Percentiles rank a stretch among this genome's conserved stretches.
phyloP scores from a whole-genome alignment of 2,329 filamentous ascomycete genomes.

The Parastagonospora nodorum region DNA sequence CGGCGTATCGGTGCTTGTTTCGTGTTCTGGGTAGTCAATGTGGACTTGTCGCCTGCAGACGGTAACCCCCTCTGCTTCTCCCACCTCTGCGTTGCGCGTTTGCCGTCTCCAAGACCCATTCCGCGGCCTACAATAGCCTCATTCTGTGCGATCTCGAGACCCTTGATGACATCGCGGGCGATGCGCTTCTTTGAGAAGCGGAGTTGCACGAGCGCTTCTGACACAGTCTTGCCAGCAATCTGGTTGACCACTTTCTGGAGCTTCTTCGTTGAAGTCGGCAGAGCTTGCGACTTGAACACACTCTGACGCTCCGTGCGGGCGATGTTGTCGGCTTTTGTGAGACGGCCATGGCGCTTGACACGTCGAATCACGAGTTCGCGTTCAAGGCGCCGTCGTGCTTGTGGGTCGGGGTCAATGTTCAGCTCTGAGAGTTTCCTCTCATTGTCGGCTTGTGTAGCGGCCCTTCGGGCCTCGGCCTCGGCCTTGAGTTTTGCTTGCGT shows the following conservation, averaged over 20 bases:
- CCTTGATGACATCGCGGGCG: slow-evolving; percentile 76
- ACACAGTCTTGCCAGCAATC: slow-evolving; percentile 90
- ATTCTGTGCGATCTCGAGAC: slow-evolving; percentile 81
- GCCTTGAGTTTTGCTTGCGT: slow-evolving; percentile 20
- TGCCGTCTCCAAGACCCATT: slow-evolving; percentile 71
- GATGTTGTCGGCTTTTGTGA: slow-evolving; percentile 70
- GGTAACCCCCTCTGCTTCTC: slow-evolving; percentile 19
- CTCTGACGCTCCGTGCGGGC: slow-evolving; percentile 67
- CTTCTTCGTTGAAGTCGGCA: slow-evolving; percentile 92
- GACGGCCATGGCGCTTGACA: slow-evolving; percentile 69
- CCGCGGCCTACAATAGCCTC: slow-evolving; percentile 77
- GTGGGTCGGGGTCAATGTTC: slow-evolving; percentile 74
- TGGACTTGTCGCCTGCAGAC: neutral
- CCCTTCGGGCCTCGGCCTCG: slow-evolving; percentile 10
- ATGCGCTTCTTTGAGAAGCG: slow-evolving; percentile 93
- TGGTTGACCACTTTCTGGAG: slow-evolving; percentile 83
- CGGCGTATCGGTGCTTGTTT: slow-evolving; percentile 19
- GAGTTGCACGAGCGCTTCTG: slow-evolving; percentile 94
- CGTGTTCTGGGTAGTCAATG: slow-evolving; percentile 43
- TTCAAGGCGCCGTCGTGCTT: slow-evolving; percentile 74
- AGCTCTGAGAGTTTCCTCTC: slow-evolving; percentile 61
- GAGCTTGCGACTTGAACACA: slow-evolving; percentile 67
- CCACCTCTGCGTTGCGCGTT: slow-evolving; percentile 25
- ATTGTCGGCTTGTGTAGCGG: slow-evolving; percentile 12
- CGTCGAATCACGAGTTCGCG: slow-evolving; percentile 81